Conservation (phyloP, 305 asterid species). For the Fraxinus velutina region DNA sequence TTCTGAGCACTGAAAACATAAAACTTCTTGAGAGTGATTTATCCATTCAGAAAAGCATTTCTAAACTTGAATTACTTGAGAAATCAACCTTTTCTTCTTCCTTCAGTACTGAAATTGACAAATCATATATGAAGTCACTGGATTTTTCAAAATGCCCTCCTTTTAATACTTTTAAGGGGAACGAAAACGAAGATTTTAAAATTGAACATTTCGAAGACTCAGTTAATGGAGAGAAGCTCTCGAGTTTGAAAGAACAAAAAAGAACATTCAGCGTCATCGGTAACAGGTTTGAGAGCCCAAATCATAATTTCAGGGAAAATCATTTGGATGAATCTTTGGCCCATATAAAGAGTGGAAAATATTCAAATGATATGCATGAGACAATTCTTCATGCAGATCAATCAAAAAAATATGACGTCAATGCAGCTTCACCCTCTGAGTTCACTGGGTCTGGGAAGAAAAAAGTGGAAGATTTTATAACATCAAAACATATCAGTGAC, state of each 20-base stretch:
- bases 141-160: conserved; percentile 49
- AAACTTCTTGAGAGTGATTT: conserved; percentile 37
- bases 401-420: conserved; percentile 13
- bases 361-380: conserved; percentile 18
- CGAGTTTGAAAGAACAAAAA: conserved; percentile 31
- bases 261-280: conserved; percentile 22
- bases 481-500: conserved; percentile 34
- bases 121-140: conserved; percentile 41
- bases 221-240: conserved; percentile 32
- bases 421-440: conserved; percentile 45
- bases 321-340: conserved; percentile 35
- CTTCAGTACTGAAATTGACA: conserved; percentile 53
- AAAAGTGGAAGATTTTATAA: conserved; percentile 28
- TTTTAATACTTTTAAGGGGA: conserved; percentile 32
- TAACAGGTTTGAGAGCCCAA: conserved; percentile 29
- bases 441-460: conserved; percentile 32
- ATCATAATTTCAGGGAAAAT: conserved; percentile 25
- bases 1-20: conserved; percentile 35
- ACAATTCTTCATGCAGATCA: conserved; percentile 27
- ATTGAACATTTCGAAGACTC: conserved; percentile 33
- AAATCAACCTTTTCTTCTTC: conserved; percentile 58
- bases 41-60: conserved; percentile 77
- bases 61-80: conserved; percentile 66
- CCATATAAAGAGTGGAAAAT: conserved; percentile 28
- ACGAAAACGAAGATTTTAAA: conserved; percentile 23